phyloP scores from a whole-genome alignment of 129 eudicot genomes.

The Centaurea solstitialis region DNA sequence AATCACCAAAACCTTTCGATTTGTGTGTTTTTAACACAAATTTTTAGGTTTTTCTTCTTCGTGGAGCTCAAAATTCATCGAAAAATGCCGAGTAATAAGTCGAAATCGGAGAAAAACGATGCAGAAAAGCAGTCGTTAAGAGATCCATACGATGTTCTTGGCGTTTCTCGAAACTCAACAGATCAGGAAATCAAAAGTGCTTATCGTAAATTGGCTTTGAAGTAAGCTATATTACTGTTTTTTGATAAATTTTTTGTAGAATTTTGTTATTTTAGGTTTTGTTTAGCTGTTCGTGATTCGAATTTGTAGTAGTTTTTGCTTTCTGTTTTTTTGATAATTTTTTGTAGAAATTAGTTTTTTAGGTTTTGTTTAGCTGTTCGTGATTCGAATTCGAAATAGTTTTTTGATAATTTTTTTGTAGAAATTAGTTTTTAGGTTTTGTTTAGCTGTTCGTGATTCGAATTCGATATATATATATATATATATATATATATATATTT shows the following conservation, averaged over 20 bases:
- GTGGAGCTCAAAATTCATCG: constrained; percentile 7
- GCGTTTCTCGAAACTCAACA: constrained; percentile 65
- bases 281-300: neutral
- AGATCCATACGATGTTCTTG: constrained; percentile 86
- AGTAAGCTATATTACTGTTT: constrained; percentile 41
- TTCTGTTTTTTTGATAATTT: neutral
- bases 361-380: too few species aligned
- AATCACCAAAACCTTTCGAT: constrained; percentile 5
- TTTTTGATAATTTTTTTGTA: too few species aligned
- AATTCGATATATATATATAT: too few species aligned
- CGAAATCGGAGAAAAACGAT: constrained; percentile 57
- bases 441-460: too few species aligned
- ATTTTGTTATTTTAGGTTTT: neutral
- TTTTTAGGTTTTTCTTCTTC: constrained; percentile 27
- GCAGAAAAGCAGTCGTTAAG: constrained; percentile 50
- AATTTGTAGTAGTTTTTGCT: neutral
- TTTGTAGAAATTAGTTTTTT: too few species aligned
- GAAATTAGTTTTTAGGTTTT: too few species aligned
- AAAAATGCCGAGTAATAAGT: constrained; percentile 63
- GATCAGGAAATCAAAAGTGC: constrained; percentile 87
- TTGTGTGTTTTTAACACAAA: constrained; percentile 15
- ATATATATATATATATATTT: too few species aligned
- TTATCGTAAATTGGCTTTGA: constrained; percentile 80
- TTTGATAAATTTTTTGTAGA: neutral
- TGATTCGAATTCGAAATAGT: too few species aligned